A percentile compares a stretch with the other conserved stretches of the same genome.
These are phyloP conservation scores for Avena insularis DNA, from an alignment of 176 grass and related monocot species.

Conservation along the genomic window DNA sequence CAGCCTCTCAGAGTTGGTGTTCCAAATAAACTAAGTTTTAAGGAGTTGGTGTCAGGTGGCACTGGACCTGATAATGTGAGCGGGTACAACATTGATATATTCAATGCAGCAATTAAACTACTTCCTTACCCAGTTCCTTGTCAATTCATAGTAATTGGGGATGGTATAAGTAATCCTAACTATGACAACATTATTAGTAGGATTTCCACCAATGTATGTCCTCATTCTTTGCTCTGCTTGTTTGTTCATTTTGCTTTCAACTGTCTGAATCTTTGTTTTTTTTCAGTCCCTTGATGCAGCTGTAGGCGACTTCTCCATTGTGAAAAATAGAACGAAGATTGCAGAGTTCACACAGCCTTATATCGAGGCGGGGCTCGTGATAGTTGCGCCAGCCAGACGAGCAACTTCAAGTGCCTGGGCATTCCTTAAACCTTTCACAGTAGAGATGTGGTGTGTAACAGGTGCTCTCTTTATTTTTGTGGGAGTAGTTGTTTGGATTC, in stretches of 20 bases:
- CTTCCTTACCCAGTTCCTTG: constrained; percentile 75
- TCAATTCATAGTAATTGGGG: constrained; percentile 63
- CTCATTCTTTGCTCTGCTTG: constrained; percentile 4
- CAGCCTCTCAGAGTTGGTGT: constrained; percentile 69
- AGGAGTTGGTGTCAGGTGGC: constrained; percentile 58
- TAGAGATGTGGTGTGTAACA: constrained; percentile 78
- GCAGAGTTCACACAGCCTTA: constrained; percentile 84
- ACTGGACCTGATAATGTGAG: constrained; percentile 54
- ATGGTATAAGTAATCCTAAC: constrained; percentile 64
- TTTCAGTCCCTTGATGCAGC: constrained; percentile 68
- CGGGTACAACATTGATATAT: constrained; percentile 73
- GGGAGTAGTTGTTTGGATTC: constrained; percentile 80
- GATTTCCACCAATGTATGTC: constrained; percentile 68
- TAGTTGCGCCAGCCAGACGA: constrained; percentile 49
- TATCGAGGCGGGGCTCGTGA: constrained; percentile 69
- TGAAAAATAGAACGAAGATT: constrained; percentile 69
- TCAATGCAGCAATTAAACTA: constrained; percentile 64
- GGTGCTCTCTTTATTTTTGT: constrained; percentile 77
- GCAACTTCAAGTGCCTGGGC: constrained; percentile 66
- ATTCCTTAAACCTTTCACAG: constrained; percentile 84
- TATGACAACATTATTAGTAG: constrained; percentile 62
- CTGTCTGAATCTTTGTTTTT: constrained; percentile 38
- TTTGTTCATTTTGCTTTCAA: constrained; percentile 33
- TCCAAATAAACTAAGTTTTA: constrained; percentile 73
- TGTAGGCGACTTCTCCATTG: constrained; percentile 82